Percentiles rank a stretch among this genome's conserved stretches.
Conservation (phyloP, 805 yeast species). For the Scheffersomyces amazonensis region DNA sequence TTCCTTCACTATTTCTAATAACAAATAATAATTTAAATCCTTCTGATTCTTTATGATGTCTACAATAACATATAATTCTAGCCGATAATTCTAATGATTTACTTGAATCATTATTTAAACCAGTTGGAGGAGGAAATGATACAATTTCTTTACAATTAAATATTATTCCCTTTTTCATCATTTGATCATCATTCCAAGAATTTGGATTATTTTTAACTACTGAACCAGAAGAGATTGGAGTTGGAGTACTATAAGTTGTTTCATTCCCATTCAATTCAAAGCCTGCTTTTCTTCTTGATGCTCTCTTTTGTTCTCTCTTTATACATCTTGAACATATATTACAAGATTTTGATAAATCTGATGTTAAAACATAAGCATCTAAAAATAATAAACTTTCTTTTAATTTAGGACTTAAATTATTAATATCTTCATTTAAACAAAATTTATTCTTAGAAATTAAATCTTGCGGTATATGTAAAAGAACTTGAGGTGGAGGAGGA, state of each 20-base stretch:
- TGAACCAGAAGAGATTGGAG: conserved; percentile 16
- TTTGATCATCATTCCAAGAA: conserved; percentile 71
- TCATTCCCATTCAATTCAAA: conserved; percentile 7
- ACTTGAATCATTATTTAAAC: conserved; percentile 25
- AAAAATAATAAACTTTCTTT: conserved; percentile 57
- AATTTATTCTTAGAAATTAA: conserved; percentile 84
- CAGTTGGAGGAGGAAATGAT: conserved; percentile 62
- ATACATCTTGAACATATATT: conserved; percentile 86
- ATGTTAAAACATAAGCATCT: conserved; percentile 77
- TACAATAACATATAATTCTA: conserved; percentile 90
- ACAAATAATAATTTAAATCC: conserved; percentile 79
- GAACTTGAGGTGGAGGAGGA: conserved; percentile 73
- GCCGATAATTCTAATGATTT: conserved; percentile 53
- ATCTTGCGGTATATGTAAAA: conserved; percentile 82
- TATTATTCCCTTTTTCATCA: conserved; percentile 78
- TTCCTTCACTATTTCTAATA: conserved; percentile 57
- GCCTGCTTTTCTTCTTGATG: conserved; percentile 86
- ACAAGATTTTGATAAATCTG: conserved; percentile 49
- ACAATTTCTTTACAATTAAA: conserved; percentile 90
- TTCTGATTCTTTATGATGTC: conserved; percentile 86
- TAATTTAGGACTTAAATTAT: conserved; percentile 38
- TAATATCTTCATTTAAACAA: conserved; percentile 54
- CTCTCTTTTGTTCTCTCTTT: conserved; percentile 90
- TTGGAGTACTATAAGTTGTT: conserved; percentile 1
- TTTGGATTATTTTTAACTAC: conserved; percentile 53